Evolutionary conservation across 2,329 filamentous ascomycete species (phyloP).

Genomic region (Macrophomina pseudophaseolina): DNA sequence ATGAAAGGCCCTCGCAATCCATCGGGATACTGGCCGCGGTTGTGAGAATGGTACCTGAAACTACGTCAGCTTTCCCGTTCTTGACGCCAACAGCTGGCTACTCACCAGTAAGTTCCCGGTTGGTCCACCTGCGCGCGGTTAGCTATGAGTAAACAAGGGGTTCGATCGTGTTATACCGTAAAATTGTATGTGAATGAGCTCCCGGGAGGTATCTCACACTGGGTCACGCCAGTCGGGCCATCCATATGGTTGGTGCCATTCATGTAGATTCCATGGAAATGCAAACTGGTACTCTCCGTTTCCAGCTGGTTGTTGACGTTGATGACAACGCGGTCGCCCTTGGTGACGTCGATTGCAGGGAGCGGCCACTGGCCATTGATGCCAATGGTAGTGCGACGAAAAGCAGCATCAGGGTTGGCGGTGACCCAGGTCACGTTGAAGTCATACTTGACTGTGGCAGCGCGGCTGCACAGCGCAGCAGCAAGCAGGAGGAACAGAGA

Average conservation of each 20-base stretch:
- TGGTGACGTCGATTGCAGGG: slow-evolving; percentile 73
- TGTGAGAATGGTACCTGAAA: slow-evolving; percentile 67
- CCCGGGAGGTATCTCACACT: slow-evolving; percentile 62
- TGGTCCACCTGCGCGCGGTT: slow-evolving; percentile 49
- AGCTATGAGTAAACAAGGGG: background rate
- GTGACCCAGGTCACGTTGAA: slow-evolving; percentile 62
- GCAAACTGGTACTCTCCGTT: slow-evolving; percentile 69
- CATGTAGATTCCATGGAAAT: slow-evolving; percentile 80
- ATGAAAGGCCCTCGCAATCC: slow-evolving; percentile 71
- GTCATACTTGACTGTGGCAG: slow-evolving; percentile 52
- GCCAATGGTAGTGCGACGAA: slow-evolving; percentile 61
- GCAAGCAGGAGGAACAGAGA: slow-evolving; percentile 15
- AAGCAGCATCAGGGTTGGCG: slow-evolving; percentile 60
- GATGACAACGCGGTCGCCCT: slow-evolving; percentile 73
- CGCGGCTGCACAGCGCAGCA: slow-evolving; percentile 20
- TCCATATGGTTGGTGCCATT: slow-evolving; percentile 79
- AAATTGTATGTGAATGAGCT: slow-evolving; percentile 71
- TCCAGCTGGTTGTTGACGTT: slow-evolving; percentile 70
- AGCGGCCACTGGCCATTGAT: slow-evolving; percentile 79
- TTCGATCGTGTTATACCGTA: slow-evolving; percentile 50
- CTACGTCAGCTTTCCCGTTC: background rate
- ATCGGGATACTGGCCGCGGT: slow-evolving; percentile 67
- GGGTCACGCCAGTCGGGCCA: slow-evolving; percentile 69
- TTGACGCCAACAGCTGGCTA: background rate
- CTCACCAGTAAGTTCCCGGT: slow-evolving; percentile 60